phyloP scores from a whole-genome alignment of 768 basidiomycete genomes.

The Arthromyces matolae region DNA sequence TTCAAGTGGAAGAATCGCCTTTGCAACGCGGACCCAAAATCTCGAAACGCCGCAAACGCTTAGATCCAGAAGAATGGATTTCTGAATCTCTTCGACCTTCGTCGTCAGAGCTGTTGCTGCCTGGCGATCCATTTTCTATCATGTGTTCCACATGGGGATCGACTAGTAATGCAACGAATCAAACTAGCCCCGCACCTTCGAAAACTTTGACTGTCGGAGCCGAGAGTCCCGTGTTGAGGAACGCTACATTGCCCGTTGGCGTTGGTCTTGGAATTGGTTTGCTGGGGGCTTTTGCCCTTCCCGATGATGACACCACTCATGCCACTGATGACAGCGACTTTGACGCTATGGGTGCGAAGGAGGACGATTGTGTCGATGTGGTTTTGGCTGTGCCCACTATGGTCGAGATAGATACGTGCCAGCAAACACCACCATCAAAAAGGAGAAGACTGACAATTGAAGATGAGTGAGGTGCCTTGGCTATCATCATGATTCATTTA shows the following conservation, averaged over 20 bases:
- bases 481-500: conserved; percentile 11
- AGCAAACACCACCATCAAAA: conserved; percentile 44
- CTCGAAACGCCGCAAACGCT: conserved; percentile 24
- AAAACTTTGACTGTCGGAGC: conserved; percentile 30
- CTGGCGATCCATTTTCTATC: conserved; percentile 44
- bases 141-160: conserved; percentile 40
- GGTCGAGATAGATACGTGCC: conserved; percentile 6
- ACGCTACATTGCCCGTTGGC: conserved; percentile 29
- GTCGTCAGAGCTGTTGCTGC: conserved; percentile 18
- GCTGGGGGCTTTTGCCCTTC: conserved; percentile 51
- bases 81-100: conserved; percentile 25
- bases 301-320: conserved; percentile 29
- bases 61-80: conserved; percentile 39
- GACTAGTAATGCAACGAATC: conserved; percentile 18
- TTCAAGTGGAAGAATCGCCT: conserved; percentile 47
- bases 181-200: conserved; percentile 20
- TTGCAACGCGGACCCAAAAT: conserved; percentile 30
- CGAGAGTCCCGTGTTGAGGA: conserved; percentile 57
- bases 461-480: conserved; percentile 13
- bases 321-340: conserved; percentile 29
- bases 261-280: conserved; percentile 50
- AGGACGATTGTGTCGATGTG: conserved; percentile 26
- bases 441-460: conserved; percentile 44
- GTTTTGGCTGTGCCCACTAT: conserved; percentile 6
- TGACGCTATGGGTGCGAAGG: conserved; percentile 28